Evolutionary conservation across 352 stramenopile genomes (phyloP), one percentile per base, ranked within the genome.

Genomic region (Peronospora farinosa): DNA sequence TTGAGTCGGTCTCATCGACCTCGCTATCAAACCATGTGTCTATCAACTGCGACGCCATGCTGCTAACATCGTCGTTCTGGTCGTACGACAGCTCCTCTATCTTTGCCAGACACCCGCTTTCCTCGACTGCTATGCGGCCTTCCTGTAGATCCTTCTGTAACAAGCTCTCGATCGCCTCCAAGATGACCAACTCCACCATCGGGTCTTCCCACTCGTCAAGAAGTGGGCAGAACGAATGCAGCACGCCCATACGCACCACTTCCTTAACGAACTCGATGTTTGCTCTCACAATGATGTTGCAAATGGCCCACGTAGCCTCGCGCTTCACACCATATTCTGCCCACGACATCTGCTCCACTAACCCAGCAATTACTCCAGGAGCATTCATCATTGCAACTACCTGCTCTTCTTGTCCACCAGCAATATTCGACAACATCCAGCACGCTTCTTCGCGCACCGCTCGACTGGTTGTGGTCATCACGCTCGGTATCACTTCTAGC

Each of bases 391-490:
- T 78, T 9, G 79, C 76, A 15, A 77, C 58, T 42, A 91, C 82
- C 19, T 90, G 82, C 33, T 88, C 75, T 5, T 69, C 69, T 17
- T 88, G 77, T 0, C 82, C 77, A 10, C 78, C 79, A 6, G 82
- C 79, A 56, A 93, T 88, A 50, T 93, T 90, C 5, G 79, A 89
- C 7, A 93, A 74, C 74, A 93, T 89, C 82, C 82, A 93, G 56
- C 78, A 91, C 40, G 77, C 79, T 54, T 93, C 82, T 58, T 93
- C 82, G 2, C 82, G 79, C 37, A 93, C 80, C 0, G 78, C 69
- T 16, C 82, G 82, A 47, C 79, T 89, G 3, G 78, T 86, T 41
- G 83, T 86, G 5, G 74, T 84, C 71, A 91, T 82, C 15, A 93
- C 82, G 33, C 65, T 77, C n/a, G 82, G 78, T 42, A 90, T 88